Percentiles rank a stretch among this genome's conserved stretches.
These are phyloP conservation scores for Phytophthora tentaculata DNA, from an alignment of 352 stramenopile genomes.

Conservation along the genomic window DNA sequence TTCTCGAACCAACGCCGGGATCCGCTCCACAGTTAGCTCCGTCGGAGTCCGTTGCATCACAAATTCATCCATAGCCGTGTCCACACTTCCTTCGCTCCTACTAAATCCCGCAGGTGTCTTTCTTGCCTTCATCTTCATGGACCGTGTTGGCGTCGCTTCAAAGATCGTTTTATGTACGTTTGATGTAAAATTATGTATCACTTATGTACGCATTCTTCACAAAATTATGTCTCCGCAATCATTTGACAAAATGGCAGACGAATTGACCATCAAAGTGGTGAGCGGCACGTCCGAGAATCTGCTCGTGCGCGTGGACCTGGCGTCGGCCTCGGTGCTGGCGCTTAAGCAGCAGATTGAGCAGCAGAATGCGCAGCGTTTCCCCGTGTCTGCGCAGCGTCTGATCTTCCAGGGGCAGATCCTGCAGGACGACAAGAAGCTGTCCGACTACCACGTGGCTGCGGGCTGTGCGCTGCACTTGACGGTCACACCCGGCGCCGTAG, in stretches of 20 bases:
- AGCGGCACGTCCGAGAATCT: constrained; percentile 66
- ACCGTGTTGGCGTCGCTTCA: constrained; percentile 10
- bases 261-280: constrained; percentile 79
- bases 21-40: constrained; percentile 43
- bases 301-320: constrained; percentile 49
- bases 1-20: constrained; percentile 55
- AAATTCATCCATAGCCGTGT: neutral
- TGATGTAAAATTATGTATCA: constrained; percentile 10
- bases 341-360: constrained; percentile 76
- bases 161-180: constrained; percentile 22
- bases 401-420: constrained; percentile 91
- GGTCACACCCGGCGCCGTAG: constrained; percentile 42
- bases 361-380: constrained; percentile 63
- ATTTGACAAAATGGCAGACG: constrained; percentile 35
- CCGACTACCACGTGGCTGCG: constrained; percentile 65
- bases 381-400: constrained; percentile 72
- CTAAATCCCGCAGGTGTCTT: constrained; percentile 5
- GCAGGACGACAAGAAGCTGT: constrained; percentile 69
- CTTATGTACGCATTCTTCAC: neutral
- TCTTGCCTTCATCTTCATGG: constrained; percentile 5
- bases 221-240: neutral
- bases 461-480: constrained; percentile 82
- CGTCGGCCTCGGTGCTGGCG: constrained; percentile 52
- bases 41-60: neutral
- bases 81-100: neutral